Evolutionary conservation across 352 stramenopile genomes (phyloP), one percentile per base, ranked within the genome.

Genomic region (Pythium aquatile): DNA sequence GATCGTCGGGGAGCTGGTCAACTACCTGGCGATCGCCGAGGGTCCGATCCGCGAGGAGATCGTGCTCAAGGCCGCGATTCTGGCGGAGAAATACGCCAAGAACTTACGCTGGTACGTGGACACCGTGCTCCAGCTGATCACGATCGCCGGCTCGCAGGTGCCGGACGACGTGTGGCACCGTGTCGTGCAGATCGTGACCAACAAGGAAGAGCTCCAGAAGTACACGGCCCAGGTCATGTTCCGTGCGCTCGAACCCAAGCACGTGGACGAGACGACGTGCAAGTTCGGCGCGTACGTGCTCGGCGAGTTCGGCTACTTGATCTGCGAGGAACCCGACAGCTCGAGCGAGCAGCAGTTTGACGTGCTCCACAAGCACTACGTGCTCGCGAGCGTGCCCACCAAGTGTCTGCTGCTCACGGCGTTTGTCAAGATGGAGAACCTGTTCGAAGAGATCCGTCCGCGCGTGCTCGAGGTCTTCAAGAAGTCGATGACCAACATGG

Each of bases 121-220:
- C 83, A 99, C 96, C 14, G 97, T 99, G 68, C 80, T 99, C 3
- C 96, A 98, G 70, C 84, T 99, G 20, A 97, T 99, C 68, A 96
- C 91, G 24, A 96, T 98, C 53, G 96, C 96, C 26, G 85, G 82
- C n/a, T 87, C 86, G 56, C 81, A 98, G 70, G 93, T 98, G 8
- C 94, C 91, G 53, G 93, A 98, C 76, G 87, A 97, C 54, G 97
- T 99, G 39, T 99, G 97, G 97, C 95, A 99, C 74, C 92, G 97
- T 52, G 95, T 99, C n/a, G 96, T 99, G 35, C 96, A 99, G 76
- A 98, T 99, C 74, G 93, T 99, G 30, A 99, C 96, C 20, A 99
- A 99, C 83, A 96, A 99, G 65, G 94, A 97, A 44, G 91, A 97
- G 65, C 66, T 98, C 47, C 93, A 98, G 74, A 73, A 73, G 55